Percentiles rank a stretch among this genome's conserved stretches.
These are phyloP conservation scores for Saccharum spontaneum DNA, from an alignment of 176 grass and related monocot species.

Conservation along the genomic window DNA sequence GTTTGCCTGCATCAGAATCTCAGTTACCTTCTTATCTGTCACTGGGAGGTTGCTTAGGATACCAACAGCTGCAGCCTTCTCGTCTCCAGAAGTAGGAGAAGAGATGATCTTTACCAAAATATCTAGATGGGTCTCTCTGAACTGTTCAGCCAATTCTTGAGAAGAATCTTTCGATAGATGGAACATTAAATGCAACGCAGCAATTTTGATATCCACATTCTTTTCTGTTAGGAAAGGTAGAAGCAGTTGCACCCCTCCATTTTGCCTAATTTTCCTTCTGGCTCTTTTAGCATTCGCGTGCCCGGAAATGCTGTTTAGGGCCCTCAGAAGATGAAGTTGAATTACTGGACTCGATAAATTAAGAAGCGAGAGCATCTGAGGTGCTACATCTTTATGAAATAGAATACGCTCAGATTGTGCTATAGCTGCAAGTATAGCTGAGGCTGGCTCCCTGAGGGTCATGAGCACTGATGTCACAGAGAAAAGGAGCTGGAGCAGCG, in stretches of 20 bases:
- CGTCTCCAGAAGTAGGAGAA: slow-evolving; percentile 44
- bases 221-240: slow-evolving; percentile 73
- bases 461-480: slow-evolving; percentile 86
- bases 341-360: slow-evolving; percentile 68
- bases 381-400: slow-evolving; percentile 60
- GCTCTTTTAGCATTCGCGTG: slow-evolving; percentile 63
- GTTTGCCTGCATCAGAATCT: slow-evolving; percentile 63
- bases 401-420: slow-evolving; percentile 80
- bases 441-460: slow-evolving; percentile 79
- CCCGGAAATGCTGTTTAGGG: slow-evolving; percentile 75
- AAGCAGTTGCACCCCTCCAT: slow-evolving; percentile 76
- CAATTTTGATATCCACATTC: slow-evolving; percentile 60
- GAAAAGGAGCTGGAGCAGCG: slow-evolving; percentile 79
- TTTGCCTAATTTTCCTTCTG: slow-evolving; percentile 73
- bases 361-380: slow-evolving; percentile 79
- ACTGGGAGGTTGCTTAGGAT: slow-evolving; percentile 72
- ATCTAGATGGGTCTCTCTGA: slow-evolving; percentile 62
- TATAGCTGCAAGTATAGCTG: slow-evolving; percentile 70
- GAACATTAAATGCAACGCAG: slow-evolving; percentile 63
- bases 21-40: slow-evolving; percentile 68
- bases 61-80: slow-evolving; percentile 67
- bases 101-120: slow-evolving; percentile 68
- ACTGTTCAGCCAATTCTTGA: slow-evolving; percentile 58
- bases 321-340: slow-evolving; percentile 80
- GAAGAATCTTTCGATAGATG: slow-evolving; percentile 77